These are phyloP conservation scores for Filobasidium floriforme DNA, from an alignment of 768 basidiomycete species.

Conservation along the genomic window DNA sequence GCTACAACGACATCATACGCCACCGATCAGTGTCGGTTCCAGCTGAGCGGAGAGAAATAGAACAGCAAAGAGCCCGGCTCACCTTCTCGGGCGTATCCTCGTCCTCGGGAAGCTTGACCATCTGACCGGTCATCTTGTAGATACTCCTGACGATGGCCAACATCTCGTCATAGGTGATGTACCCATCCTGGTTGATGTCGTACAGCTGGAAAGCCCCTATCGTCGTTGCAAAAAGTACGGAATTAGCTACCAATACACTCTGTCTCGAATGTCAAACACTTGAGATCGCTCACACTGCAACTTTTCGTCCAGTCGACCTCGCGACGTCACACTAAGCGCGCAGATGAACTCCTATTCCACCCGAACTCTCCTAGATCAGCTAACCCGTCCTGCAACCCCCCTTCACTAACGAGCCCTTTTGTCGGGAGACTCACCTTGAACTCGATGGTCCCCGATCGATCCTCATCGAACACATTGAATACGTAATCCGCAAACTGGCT, in stretches of 20 bases:
- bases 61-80: conserved; percentile 15
- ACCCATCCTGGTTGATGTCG: conserved; percentile 96
- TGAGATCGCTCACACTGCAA: conserved; percentile 72
- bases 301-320: conserved; percentile 92
- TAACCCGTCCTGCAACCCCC: background rate
- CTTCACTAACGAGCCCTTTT: too few relatives aligned
- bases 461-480: conserved; percentile 64
- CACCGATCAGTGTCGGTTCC: background rate
- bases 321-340: conserved; percentile 86
- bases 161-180: conserved; percentile 98
- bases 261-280: too few relatives aligned
- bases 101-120: conserved; percentile 96
- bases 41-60: background rate
- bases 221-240: too few relatives aligned
- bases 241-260: background rate
- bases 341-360: conserved; percentile 66
- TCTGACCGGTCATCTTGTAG: conserved; percentile 99
- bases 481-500: conserved; percentile 95
- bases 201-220: conserved; percentile 99
- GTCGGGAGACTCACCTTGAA: conserved; percentile 87
- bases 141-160: conserved; percentile 94
- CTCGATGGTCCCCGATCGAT: conserved; percentile 66
- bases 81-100: conserved; percentile 99
- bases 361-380: background rate
- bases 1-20: conserved; percentile 50